A percentile compares a stretch with the other conserved stretches of the same genome.
These are phyloP conservation scores for Aspergillus carbonarius DNA, from an alignment of 2,329 filamentous ascomycete genomes.

Conservation along the genomic window DNA sequence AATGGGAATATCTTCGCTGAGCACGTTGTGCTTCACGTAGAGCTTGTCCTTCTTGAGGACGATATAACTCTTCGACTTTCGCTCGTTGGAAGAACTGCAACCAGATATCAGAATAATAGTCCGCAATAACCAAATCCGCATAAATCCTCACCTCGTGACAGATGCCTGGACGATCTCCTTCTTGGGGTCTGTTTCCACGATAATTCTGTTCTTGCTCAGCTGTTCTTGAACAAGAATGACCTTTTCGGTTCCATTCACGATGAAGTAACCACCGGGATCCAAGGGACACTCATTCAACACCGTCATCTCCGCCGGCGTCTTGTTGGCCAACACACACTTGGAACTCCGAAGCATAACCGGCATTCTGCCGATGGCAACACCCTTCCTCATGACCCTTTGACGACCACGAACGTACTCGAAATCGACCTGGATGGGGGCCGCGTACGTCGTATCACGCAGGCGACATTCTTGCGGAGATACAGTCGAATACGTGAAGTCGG, in stretches of 20 bases:
- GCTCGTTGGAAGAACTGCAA: constrained; percentile 88
- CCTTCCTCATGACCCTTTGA: constrained; percentile 69
- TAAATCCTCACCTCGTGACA: constrained; percentile 63
- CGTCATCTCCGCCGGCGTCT: constrained; percentile 85
- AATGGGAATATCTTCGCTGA: constrained; percentile 92
- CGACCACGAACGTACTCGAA: constrained; percentile 85
- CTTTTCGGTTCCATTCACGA: constrained; percentile 96
- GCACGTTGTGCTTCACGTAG: constrained; percentile 85
- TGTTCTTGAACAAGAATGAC: constrained; percentile 98
- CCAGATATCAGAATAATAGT: constrained; percentile 15
- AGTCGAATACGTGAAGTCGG: constrained; percentile 45
- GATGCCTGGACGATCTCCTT: constrained; percentile 94
- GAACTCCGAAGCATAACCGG: constrained; percentile 97
- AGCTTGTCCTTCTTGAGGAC: constrained; percentile 91
- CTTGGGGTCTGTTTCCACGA: constrained; percentile 89
- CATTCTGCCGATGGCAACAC: constrained; percentile 81
- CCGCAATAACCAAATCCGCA: neutral
- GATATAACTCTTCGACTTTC: constrained; percentile 97
- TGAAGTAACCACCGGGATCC: constrained; percentile 96
- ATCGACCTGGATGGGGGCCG: constrained; percentile 89
- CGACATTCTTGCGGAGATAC: constrained; percentile 96
- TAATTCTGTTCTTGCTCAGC: constrained; percentile 97
- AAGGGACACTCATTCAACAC: constrained; percentile 91
- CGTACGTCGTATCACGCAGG: constrained; percentile 95
- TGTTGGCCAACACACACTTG: constrained; percentile 82